Evolutionary conservation across 805 yeast genomes (phyloP), one percentile per base, ranked within the genome.

Genomic region (Candida hungchunana): DNA sequence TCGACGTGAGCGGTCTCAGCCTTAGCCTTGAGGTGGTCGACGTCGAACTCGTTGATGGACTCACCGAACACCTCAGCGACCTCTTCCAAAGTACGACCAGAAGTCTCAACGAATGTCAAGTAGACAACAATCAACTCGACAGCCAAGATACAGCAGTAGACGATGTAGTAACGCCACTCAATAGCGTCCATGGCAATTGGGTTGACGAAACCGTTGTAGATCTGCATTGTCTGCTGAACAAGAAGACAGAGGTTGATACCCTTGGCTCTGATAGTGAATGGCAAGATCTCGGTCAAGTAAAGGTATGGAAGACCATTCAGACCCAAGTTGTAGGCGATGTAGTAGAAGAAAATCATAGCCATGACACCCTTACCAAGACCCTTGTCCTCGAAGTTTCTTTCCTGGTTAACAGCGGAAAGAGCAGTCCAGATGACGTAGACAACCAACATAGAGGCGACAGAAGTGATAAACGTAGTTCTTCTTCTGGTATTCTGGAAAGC

Each of bases 331-430:
- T 69, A 71, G 26, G 61, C 58, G 34, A 55, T 47, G 52, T 63
- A 61, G 64, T 60, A 69, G 22, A 71, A 47, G 63, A 70, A 73
- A 33, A 74, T 67, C 71, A 73, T 67, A 7, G 73, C 73, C 48
- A 65, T 60, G 18, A 70, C 74, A 41, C 73, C 77, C 37, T 60
- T 59, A 32, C 69, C 71, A 20, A 64, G 51, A 4, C 55, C 15
- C 42, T 66, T 66, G 38, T 70, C 60, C 37, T 58, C 51, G 46
- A 65, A 67, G 45, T 64, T 43, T 28, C 64, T 53, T 48, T 69
- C 51, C 43, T 63, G 68, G 51, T 66, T 67, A 26, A 63, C 46
- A 2, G 77, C 77, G 15, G 78, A 70, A 21, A 69, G 52, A 7
- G 55, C 46, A 1, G 77, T 72, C 68, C 72, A 67, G 31, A 67